Evolutionary conservation across 1,139 yeast species (phyloP), one percentile per base, ranked within the genome.

Genomic region (Pichia sp.): DNA sequence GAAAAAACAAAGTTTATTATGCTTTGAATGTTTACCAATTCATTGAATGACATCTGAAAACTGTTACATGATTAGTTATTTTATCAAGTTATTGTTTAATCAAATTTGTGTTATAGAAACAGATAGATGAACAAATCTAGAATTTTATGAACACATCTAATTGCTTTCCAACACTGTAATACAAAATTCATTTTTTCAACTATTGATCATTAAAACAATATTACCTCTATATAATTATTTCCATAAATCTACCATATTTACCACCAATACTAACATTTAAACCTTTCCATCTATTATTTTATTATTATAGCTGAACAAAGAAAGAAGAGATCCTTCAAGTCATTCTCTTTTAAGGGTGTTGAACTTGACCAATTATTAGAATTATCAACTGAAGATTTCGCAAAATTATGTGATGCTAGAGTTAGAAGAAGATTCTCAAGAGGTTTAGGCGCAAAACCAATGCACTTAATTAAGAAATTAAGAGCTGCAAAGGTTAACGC

Each of bases 401-500:
- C 95, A 78, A 86, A 90, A 78, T 82, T 93, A 73, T 90, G 96
- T 73, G 89, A 88, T 73, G 96, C 99, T 72, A 89, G 99, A 83
- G 96, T 93, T 73, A 91, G 98, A 86, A 88, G 99, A 87, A 90
- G 96, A 87, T 88, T 91, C 80, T 86, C 91, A 76, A 87, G 96
- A 82, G 98, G 98, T 80, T 83, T 91, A 72, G 93, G 89, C 74
- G 76, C 88, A 75, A 89, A 88, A 82, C 95, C 96, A 79, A 86
- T 84, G 86, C 95, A 96, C 76, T 83, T 95, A 77, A 85, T 93
- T 80, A 90, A 87, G 83, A 95, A 95, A 83, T 88, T 95, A 77
- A 90, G 96, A 83, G 93, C 90, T 73, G 97, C 97, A 68, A 93
- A 90, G 83, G 81, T 87, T 71, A 91, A 91, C 69, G 81, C 96